phyloP scores from a whole-genome alignment of 257 asterid genomes.

The Salvia rosmarinus region DNA sequence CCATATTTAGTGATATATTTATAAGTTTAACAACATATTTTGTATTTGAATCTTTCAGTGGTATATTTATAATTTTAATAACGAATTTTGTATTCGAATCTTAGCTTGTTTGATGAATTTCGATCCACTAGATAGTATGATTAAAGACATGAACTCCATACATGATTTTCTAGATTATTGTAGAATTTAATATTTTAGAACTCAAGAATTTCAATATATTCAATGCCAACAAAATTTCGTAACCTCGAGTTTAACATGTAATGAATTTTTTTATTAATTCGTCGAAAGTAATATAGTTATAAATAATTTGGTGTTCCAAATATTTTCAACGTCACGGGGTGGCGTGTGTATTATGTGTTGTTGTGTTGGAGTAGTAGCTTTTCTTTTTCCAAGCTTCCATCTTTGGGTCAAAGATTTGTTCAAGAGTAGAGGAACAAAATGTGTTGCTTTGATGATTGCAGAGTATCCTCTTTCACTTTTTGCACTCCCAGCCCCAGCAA shows the following conservation, averaged over 20 bases:
- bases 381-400: slow-evolving; percentile 56
- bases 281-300: not conserved
- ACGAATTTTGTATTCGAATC: too few relatives aligned
- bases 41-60: too few relatives aligned
- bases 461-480: slow-evolving; percentile 59
- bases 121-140: too few relatives aligned
- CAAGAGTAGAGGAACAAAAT: slow-evolving; percentile 49
- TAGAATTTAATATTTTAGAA: not conserved
- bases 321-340: slow-evolving; percentile 15
- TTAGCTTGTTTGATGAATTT: too few relatives aligned
- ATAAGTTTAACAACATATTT: too few relatives aligned
- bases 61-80: too few relatives aligned
- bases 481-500: slow-evolving; percentile 33
- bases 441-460: slow-evolving; percentile 78
- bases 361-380: slow-evolving; percentile 28
- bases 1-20: too few relatives aligned
- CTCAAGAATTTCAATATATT: not conserved
- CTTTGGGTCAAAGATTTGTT: slow-evolving; percentile 81
- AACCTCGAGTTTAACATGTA: not conserved
- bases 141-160: too few relatives aligned
- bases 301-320: not conserved
- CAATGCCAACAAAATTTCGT: not conserved
- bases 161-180: too few relatives aligned
- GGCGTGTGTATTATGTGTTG: not conserved
- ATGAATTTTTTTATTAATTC: not conserved